phyloP scores from a whole-genome alignment of 495 filamentous ascomycete genomes.

The Annulohypoxylon nitens region DNA sequence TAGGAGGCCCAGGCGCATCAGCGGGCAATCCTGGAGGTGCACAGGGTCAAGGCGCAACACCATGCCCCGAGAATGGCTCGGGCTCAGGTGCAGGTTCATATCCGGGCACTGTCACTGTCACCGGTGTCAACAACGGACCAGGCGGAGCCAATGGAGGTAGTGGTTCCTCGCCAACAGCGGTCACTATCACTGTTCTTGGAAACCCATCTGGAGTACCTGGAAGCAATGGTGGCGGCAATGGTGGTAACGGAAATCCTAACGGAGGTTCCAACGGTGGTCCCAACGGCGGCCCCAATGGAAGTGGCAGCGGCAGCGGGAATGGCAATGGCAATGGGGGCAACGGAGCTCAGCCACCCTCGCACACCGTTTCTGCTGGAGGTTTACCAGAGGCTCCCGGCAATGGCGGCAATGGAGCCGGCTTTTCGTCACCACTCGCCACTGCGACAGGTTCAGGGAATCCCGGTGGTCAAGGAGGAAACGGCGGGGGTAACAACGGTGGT shows the following conservation, averaged over 20 bases:
- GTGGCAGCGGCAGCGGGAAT: not conserved
- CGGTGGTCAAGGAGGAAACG: not conserved
- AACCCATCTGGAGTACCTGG: slow-evolving; percentile 35
- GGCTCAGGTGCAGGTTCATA: slow-evolving; percentile 22
- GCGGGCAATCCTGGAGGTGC: slow-evolving; percentile 33
- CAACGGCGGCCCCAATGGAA: not conserved
- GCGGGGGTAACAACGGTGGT: slow-evolving; percentile 20
- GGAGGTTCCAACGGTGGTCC: not conserved
- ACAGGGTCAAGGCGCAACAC: slow-evolving; percentile 36
- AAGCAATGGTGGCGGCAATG: slow-evolving; percentile 3
- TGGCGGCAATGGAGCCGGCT: not conserved
- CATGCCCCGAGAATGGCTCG: slow-evolving; percentile 36
- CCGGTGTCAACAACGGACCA: slow-evolving; percentile 30
- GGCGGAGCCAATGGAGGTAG: slow-evolving; percentile 33
- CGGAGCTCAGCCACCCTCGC: not conserved
- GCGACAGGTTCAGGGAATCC: not conserved
- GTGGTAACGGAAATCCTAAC: slow-evolving; percentile 3
- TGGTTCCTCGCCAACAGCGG: slow-evolving; percentile 31
- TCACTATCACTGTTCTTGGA: slow-evolving; percentile 36
- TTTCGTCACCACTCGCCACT: not conserved
- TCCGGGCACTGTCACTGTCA: slow-evolving; percentile 28
- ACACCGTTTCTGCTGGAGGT: not conserved
- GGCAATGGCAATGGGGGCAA: slow-evolving; percentile 18
- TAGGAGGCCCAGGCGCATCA: slow-evolving; percentile 38
- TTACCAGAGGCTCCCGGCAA: not conserved